Base-by-base conservation (phyloP, 2,329 filamentous ascomycete species). In the Ophiocordyceps sinensis region DNA sequence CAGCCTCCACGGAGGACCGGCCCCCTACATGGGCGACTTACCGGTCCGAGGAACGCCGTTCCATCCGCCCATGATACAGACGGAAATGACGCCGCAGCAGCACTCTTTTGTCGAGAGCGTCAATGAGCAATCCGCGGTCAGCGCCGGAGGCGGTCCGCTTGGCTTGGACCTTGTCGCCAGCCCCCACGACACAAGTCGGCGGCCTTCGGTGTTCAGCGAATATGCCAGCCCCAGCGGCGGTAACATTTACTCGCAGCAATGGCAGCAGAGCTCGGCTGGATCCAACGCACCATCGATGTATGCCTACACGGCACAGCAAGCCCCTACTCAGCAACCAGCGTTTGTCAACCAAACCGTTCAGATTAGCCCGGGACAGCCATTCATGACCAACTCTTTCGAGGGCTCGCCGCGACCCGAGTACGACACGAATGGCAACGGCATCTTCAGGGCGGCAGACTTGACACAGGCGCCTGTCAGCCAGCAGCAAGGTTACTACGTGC, bases 181-280 rank as follows among this genome's bases (percentile, higher is more conserved):
- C 31, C 54, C 66, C 2, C 67, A 72, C 40, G 66, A 68, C 31
- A 48, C 58, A 1, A 63, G 63, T 45, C 61, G 70, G 28, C 63
- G 70, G 15, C 56, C 68, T 0, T 70, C 70, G 0, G 51, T 62
- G 3, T 58, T 71, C 14, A 58, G 64, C 28, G 70, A 74, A n/a
- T 73, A 70, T 36, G 49, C 56, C 21, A 62, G 55, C 30, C 57
- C 67, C 4, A 54, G 63, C 7, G 51, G 53, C 14, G 54, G 58
- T 11, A 51, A 53, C 14, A 51, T 72, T 37, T 72, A 71, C 48
- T 46, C 56, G 7, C 60, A 60, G 26, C 51, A 59, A 10, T 73
- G 68, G 70, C 66, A 65, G 45, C 55, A 64, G 19, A 54, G 54
- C 13, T 66, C 68, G 3, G 58, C 62, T 1, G 58, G 63, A 0